A percentile compares a stretch with the other conserved stretches of the same genome.
Evolutionary conservation across 352 stramenopile genomes (phyloP).

Genomic region (Phytophthora agathidicida): DNA sequence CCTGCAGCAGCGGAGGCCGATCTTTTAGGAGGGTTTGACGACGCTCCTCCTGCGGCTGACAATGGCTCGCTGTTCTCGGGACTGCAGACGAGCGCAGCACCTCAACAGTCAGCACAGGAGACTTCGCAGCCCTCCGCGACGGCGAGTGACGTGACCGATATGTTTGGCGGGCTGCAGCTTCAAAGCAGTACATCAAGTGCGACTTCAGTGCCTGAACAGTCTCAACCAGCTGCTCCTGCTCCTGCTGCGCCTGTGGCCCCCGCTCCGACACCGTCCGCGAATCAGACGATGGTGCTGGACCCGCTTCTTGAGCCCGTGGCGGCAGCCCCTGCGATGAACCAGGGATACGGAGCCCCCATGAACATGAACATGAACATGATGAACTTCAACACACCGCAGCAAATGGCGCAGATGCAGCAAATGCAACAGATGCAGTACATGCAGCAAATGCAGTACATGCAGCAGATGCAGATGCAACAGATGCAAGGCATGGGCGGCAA

Average conservation of each 20-base stretch:
- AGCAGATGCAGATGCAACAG: slow-evolving; percentile 69
- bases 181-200: slow-evolving; percentile 47
- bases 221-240: slow-evolving; percentile 22
- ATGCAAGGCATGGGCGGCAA: slow-evolving; percentile 64
- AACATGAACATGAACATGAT: slow-evolving; percentile 71
- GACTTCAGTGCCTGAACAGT: slow-evolving; percentile 16
- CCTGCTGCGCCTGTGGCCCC: slow-evolving; percentile 30
- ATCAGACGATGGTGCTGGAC: slow-evolving; percentile 66
- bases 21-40: slow-evolving; percentile 75
- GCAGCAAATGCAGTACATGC: slow-evolving; percentile 79
- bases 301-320: slow-evolving; percentile 71
- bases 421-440: slow-evolving; percentile 74
- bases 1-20: slow-evolving; percentile 53
- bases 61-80: slow-evolving; percentile 64
- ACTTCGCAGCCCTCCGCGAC: slow-evolving; percentile 23
- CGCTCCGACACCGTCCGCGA: slow-evolving; percentile 27
- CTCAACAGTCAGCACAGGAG: slow-evolving; percentile 35
- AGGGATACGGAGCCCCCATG: slow-evolving; percentile 47
- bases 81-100: slow-evolving; percentile 47
- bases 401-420: slow-evolving; percentile 61
- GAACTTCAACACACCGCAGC: slow-evolving; percentile 59
- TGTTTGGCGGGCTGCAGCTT: slow-evolving; percentile 81
- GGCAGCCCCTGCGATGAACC: slow-evolving; percentile 48
- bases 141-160: slow-evolving; percentile 57
- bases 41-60: slow-evolving; percentile 44